Evolutionary conservation across 345 rosid species (phyloP).

Genomic region (Anastatica hierochuntica): DNA sequence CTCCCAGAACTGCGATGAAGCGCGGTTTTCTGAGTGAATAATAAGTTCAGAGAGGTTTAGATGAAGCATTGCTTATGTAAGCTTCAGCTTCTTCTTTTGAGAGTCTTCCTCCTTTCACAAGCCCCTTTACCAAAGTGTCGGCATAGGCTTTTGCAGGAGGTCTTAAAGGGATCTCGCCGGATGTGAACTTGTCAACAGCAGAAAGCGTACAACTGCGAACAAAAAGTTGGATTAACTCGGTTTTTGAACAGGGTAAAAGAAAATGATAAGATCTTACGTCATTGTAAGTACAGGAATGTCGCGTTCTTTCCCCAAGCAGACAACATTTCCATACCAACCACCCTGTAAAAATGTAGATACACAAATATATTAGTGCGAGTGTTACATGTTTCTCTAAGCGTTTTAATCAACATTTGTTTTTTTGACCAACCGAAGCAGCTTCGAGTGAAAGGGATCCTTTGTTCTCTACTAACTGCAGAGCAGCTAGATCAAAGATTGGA

Average conservation of each 20-base stretch:
- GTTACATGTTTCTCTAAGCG: not conserved
- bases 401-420: not conserved
- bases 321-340: constrained; percentile 62
- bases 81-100: constrained; percentile 50
- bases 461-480: constrained; percentile 28
- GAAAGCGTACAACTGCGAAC: constrained; percentile 45
- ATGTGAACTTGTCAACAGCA: constrained; percentile 32
- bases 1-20: too few relatives aligned
- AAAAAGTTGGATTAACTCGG: too few relatives aligned
- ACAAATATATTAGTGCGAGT: not conserved
- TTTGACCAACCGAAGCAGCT: constrained; percentile 24
- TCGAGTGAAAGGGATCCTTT: constrained; percentile 43
- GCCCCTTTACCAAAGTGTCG: constrained; percentile 41
- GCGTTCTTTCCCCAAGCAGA: constrained; percentile 57
- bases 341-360: constrained; percentile 32
- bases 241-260: too few relatives aligned
- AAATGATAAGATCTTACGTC: constrained; percentile 39
- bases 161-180: constrained; percentile 37
- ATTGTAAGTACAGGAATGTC: constrained; percentile 64
- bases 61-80: constrained; percentile 51
- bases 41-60: constrained; percentile 35
- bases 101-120: constrained; percentile 66
- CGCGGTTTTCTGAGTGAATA: constrained; percentile 1
- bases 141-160: constrained; percentile 49
- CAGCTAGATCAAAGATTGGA: constrained; percentile 46